phyloP scores from a whole-genome alignment of 2,329 filamentous ascomycete species.

The Pezicula neosporulosa region DNA sequence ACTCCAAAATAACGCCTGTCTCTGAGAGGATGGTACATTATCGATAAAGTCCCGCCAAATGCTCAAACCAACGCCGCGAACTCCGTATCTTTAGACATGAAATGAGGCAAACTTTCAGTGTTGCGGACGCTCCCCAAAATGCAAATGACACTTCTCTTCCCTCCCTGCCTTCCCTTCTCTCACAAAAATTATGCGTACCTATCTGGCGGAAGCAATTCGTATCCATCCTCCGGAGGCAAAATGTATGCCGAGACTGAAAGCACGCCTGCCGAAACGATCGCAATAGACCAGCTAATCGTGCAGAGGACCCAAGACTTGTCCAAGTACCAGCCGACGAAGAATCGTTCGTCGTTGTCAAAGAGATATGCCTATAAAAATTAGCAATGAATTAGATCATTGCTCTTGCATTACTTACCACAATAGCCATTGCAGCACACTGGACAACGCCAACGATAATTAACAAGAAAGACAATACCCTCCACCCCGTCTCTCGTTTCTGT shows the following conservation, averaged over 20 bases:
- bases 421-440: slow-evolving; percentile 72
- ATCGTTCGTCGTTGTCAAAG: slow-evolving; percentile 78
- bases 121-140: neutral
- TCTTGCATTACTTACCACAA: slow-evolving; percentile 58
- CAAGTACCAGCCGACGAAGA: slow-evolving; percentile 78
- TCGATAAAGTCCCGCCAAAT: too few relatives aligned
- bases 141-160: neutral
- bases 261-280: slow-evolving; percentile 50
- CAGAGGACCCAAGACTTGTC: slow-evolving; percentile 76
- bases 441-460: slow-evolving; percentile 63
- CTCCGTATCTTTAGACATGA: too few relatives aligned
- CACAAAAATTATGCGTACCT: slow-evolving; percentile 9
- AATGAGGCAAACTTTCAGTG: too few relatives aligned
- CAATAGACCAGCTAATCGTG: slow-evolving; percentile 51
- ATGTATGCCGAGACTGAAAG: slow-evolving; percentile 65
- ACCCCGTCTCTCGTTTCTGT: slow-evolving; percentile 75
- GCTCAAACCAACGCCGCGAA: too few relatives aligned
- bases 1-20: too few relatives aligned
- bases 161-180: neutral
- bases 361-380: slow-evolving; percentile 64
- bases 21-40: too few relatives aligned
- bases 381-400: neutral
- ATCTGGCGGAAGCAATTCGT: slow-evolving; percentile 65
- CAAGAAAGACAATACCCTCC: slow-evolving; percentile 70
- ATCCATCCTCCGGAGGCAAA: slow-evolving; percentile 78